Evolutionary conservation across 371 early-diverging fungal genomes (phyloP).

Genomic region (Umbelopsis sp.): DNA sequence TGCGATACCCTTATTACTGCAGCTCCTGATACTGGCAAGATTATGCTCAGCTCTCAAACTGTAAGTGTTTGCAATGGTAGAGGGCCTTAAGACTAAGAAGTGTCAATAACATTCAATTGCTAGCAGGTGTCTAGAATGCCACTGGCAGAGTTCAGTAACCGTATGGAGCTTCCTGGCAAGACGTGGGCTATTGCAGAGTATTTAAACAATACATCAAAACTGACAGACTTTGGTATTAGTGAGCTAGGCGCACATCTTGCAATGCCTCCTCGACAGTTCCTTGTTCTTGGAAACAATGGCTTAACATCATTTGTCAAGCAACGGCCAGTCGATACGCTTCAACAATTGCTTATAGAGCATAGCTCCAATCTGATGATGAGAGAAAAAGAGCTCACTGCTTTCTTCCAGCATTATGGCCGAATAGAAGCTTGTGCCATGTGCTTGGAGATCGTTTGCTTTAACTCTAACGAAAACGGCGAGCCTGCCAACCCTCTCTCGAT

Average conservation of each 20-base stretch:
- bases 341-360: conserved; percentile 41
- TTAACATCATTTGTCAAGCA: conserved; percentile 65
- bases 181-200: conserved; percentile 80
- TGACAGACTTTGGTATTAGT: conserved; percentile 36
- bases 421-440: conserved; percentile 79
- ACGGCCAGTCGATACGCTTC: conserved; percentile 76
- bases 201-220: conserved; percentile 24
- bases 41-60: conserved; percentile 26
- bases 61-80: neutral
- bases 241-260: conserved; percentile 69
- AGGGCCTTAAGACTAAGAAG: neutral
- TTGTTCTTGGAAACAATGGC: conserved; percentile 73
- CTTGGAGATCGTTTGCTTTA: conserved; percentile 62
- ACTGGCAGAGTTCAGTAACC: conserved; percentile 16
- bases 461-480: conserved; percentile 16
- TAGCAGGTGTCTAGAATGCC: conserved; percentile 9
- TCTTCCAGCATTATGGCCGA: conserved; percentile 63
- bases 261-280: conserved; percentile 65
- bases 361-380: conserved; percentile 30
- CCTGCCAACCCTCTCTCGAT: conserved; percentile 3
- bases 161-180: conserved; percentile 55
- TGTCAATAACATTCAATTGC: neutral
- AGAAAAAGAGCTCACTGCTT: conserved; percentile 51
- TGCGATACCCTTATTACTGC: conserved; percentile 65
- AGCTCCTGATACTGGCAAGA: conserved; percentile 59